A percentile compares a stretch with the other conserved stretches of the same genome.
phyloP scores from a whole-genome alignment of 768 basidiomycete species.

The Tephrocybe sp. region DNA sequence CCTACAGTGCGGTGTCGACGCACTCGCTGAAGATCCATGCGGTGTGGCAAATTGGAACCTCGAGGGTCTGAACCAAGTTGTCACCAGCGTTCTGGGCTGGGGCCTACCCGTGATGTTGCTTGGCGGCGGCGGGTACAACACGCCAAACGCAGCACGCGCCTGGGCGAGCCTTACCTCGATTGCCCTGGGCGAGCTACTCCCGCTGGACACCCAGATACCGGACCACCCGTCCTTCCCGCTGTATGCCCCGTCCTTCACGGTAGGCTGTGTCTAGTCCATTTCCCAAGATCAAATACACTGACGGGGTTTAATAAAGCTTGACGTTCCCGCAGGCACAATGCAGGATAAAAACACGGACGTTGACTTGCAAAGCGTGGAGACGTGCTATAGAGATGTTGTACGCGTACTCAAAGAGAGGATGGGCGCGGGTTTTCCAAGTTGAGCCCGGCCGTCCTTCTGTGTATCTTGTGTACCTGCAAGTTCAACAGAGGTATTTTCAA shows the following conservation, averaged over 20 bases:
- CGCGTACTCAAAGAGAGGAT: constrained; percentile 28
- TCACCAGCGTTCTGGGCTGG: constrained; percentile 34
- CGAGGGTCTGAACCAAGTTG: constrained; percentile 60
- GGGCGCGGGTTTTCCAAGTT: neutral
- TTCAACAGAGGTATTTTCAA: too few relatives aligned
- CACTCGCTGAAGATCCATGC: constrained; percentile 82
- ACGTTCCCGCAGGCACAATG: constrained; percentile 72
- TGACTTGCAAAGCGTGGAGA: constrained; percentile 48
- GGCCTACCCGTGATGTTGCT: constrained; percentile 45
- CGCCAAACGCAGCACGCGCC: constrained; percentile 80
- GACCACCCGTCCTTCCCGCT: constrained; percentile 72
- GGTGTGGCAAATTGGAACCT: constrained; percentile 73
- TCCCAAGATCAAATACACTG: neutral
- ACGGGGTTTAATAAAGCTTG: constrained; percentile 39
- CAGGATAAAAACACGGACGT: constrained; percentile 69
- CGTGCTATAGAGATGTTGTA: constrained; percentile 36
- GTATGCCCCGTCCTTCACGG: constrained; percentile 79
- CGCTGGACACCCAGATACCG: constrained; percentile 67
- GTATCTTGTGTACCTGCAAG: too few relatives aligned
- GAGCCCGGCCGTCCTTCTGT: too few relatives aligned
- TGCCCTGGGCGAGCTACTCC: constrained; percentile 56
- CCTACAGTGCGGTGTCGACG: constrained; percentile 87
- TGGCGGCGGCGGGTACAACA: constrained; percentile 86
- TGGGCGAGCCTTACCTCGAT: constrained; percentile 84
- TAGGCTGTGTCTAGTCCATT: constrained; percentile 15